Evolutionary conservation across 1,139 yeast species (phyloP), one percentile per base, ranked within the genome.

Genomic region (Yamadazyma oceani): DNA sequence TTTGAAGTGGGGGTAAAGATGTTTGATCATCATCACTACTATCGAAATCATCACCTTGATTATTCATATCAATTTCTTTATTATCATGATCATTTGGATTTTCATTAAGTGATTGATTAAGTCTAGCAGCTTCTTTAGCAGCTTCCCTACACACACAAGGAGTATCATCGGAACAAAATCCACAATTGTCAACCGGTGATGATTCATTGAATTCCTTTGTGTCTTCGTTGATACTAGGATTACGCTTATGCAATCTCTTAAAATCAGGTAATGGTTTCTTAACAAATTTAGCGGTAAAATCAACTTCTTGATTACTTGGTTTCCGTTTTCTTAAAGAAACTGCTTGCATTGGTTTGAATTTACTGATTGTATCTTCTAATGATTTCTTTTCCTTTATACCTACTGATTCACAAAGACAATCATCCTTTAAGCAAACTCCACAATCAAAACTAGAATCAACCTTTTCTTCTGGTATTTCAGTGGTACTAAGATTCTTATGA

Each of bases 91-190:
- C 50, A 15, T 25, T 25, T 3, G 21, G 12, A 19, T 26, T 24
- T n/a, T 50, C 47, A 13, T 55, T 51, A 32, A 69, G 55, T 1
- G 63, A 49, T 26, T 55, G 54, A 35, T 58, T 62, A 35, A 70
- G 51, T 26, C 61, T 49, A 1, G 74, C 76, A 2, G 76, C 75
- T 48, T 80, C 86, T 49, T 74, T 74, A 1, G 83, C 89, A 7
- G 90, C 85, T 54, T 84, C 96, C 23, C 92, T 78, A 59, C 97
- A 90, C 2, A 90, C 86, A 62, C 97, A 90, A 4, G 95, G 94
- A 0, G 95, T 82, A 46, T 84, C 95, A 50, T 85, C 95, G 1
- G 95, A 80, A 55, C 97, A 90, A 60, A 90, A 90, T 1, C 97
- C 97, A 62, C 97, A 90, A 44, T 82, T 78, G 46, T 86, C 95